Conservation (phyloP, 1,284 basidiomycete genomes). For the Rhodotorula mucilaginosa region DNA sequence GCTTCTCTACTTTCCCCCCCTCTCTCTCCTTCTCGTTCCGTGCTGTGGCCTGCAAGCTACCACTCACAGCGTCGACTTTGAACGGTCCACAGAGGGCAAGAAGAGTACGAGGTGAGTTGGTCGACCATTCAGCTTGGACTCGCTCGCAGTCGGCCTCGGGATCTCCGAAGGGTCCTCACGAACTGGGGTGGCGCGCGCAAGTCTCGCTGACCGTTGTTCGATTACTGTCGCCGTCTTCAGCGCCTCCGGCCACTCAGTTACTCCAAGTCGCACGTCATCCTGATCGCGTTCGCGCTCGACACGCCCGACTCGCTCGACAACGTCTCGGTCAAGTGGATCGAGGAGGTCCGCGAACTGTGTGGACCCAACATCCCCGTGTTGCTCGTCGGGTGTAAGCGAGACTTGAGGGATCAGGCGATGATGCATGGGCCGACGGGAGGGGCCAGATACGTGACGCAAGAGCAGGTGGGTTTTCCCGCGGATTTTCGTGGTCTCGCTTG, state of each 20-base stretch:
- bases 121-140: neutral
- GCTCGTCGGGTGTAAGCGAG: slow-evolving; percentile 51
- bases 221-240: slow-evolving; percentile 50
- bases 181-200: too few relatives aligned
- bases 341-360: slow-evolving; percentile 89
- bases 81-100: slow-evolving; percentile 68
- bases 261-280: slow-evolving; percentile 96
- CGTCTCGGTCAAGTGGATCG: slow-evolving; percentile 95
- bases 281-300: slow-evolving; percentile 95
- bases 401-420: slow-evolving; percentile 43
- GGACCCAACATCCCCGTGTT: slow-evolving; percentile 60
- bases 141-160: neutral
- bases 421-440: slow-evolving; percentile 13
- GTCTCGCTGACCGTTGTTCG: neutral
- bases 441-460: slow-evolving; percentile 37
- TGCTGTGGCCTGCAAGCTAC: neutral
- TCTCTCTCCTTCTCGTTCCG: neutral
- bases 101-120: slow-evolving; percentile 76
- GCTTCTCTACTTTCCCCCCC: neutral
- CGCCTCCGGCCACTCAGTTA: slow-evolving; percentile 92
- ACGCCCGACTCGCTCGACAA: slow-evolving; percentile 96
- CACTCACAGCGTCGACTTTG: neutral
- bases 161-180: too few relatives aligned
- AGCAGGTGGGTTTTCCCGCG: slow-evolving; percentile 31
- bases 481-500: neutral